phyloP scores from a whole-genome alignment of 139 green algal genomes.

The Picochlorum sp. region DNA sequence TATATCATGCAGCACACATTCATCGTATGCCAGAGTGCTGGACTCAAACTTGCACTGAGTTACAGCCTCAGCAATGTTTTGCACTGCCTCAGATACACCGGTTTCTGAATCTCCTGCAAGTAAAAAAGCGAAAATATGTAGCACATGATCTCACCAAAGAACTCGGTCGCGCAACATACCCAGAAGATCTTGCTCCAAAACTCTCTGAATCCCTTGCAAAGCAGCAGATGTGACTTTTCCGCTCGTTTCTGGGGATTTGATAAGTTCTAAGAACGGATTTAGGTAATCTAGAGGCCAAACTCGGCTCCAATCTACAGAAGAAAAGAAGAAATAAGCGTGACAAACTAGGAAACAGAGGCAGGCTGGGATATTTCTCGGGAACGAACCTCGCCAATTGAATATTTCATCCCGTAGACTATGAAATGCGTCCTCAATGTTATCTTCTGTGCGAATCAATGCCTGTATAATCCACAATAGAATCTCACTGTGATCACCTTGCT shows the following conservation, averaged over 20 bases:
- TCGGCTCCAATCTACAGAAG: constrained; percentile 50
- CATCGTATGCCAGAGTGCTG: constrained; percentile 78
- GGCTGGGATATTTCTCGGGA: neutral
- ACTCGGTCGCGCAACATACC: constrained; percentile 17
- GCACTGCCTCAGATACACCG: constrained; percentile 59
- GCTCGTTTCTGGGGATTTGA: constrained; percentile 79
- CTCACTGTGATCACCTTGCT: neutral
- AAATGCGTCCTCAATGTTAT: constrained; percentile 80
- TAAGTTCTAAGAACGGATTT: constrained; percentile 80
- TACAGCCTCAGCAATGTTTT: constrained; percentile 73
- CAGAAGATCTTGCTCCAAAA: constrained; percentile 68
- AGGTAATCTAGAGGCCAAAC: constrained; percentile 80
- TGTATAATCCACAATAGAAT: neutral
- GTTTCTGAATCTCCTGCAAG: constrained; percentile 27
- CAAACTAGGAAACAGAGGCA: neutral
- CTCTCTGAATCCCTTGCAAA: constrained; percentile 64
- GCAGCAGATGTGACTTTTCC: constrained; percentile 83
- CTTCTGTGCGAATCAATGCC: constrained; percentile 69
- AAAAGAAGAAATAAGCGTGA: neutral
- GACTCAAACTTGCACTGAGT: constrained; percentile 92
- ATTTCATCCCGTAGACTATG: constrained; percentile 64
- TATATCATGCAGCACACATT: constrained; percentile 91
- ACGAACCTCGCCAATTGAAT: constrained; percentile 61
- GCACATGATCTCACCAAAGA: neutral
- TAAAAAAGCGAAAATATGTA: neutral